A percentile compares a stretch with the other conserved stretches of the same genome.
Evolutionary conservation across 2,329 filamentous ascomycete species (phyloP).

Genomic region (Pyricularia pennisetigena): DNA sequence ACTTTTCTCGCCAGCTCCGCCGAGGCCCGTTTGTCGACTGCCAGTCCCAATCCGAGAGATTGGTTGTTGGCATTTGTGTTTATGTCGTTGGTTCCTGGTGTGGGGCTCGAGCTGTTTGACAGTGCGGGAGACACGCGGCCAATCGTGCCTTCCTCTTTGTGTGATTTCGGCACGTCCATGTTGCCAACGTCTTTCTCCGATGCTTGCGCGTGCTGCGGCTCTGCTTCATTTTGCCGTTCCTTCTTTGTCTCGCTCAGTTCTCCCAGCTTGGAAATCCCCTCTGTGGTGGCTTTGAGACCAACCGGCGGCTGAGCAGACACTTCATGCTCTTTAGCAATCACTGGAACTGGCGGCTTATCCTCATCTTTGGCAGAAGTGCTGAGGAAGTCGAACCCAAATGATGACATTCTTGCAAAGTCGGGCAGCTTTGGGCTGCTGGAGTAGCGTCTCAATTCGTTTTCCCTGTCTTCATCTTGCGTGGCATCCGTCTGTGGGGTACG

Average conservation of each 20-base stretch:
- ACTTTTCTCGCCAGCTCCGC: background rate
- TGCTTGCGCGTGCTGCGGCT: background rate
- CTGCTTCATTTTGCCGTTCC: background rate
- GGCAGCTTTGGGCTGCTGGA: slow-evolving; percentile 50
- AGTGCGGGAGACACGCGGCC: background rate
- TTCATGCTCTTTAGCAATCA: slow-evolving; percentile 2
- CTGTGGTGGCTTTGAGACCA: background rate
- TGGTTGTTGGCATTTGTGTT: background rate
- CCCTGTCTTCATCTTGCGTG: slow-evolving; percentile 10
- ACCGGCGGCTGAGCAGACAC: background rate
- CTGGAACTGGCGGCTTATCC: slow-evolving; percentile 14
- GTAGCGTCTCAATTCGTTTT: slow-evolving; percentile 18
- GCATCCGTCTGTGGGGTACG: background rate
- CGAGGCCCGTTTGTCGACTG: background rate
- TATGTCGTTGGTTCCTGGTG: background rate
- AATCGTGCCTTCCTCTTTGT: background rate
- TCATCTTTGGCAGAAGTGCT: background rate
- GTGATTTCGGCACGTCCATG: background rate
- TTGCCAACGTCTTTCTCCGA: background rate
- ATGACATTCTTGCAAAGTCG: slow-evolving; percentile 46
- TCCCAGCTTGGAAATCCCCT: background rate
- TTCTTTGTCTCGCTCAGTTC: background rate
- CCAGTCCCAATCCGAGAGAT: background rate
- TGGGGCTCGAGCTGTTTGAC: background rate
- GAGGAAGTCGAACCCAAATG: slow-evolving; percentile 51